A percentile compares a stretch with the other conserved stretches of the same genome.
Conservation (phyloP, 441 rosid genomes). For the Erysimum cheiri region DNA sequence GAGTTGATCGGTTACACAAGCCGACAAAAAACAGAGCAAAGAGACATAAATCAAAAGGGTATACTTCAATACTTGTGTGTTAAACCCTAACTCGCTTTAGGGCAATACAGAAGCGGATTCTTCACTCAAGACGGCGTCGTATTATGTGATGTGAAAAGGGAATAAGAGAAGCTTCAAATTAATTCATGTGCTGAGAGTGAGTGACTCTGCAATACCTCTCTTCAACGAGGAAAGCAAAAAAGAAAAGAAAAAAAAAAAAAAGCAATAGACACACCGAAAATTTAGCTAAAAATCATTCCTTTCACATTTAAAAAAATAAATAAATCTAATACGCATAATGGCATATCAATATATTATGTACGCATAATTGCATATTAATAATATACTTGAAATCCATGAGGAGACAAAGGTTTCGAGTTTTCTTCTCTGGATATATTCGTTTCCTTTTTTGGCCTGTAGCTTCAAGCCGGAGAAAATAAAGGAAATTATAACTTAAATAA, state of each 20-base stretch:
- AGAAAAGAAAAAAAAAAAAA: neutral
- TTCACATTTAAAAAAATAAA: neutral
- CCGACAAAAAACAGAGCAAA: slow-evolving; percentile 44
- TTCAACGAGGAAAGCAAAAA: slow-evolving; percentile 28
- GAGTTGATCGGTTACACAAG: slow-evolving; percentile 48
- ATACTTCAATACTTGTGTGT: slow-evolving; percentile 29
- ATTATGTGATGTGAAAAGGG: slow-evolving; percentile 11
- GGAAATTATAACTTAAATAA: neutral
- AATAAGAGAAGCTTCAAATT: slow-evolving; percentile 30
- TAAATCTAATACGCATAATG: neutral
- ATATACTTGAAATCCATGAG: slow-evolving; percentile 7
- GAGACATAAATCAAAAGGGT: slow-evolving; percentile 37
- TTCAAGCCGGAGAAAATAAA: neutral
- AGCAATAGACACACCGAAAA: slow-evolving; percentile 18
- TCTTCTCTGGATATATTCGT: slow-evolving; percentile 25
- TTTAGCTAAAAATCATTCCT: slow-evolving; percentile 35
- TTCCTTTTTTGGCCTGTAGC: slow-evolving; percentile 18
- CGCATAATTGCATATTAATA: slow-evolving; percentile 8
- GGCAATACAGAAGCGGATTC: slow-evolving; percentile 35
- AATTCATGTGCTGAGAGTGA: slow-evolving; percentile 34
- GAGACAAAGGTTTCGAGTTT: slow-evolving; percentile 30
- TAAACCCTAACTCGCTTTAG: slow-evolving; percentile 47
- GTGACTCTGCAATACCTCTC: slow-evolving; percentile 35
- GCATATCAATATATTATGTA: slow-evolving; percentile 9
- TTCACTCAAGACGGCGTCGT: slow-evolving; percentile 40